Percentiles rank a stretch among this genome's conserved stretches.
These are phyloP conservation scores for Xylariomycetidae sp. DNA, from an alignment of 2,329 filamentous ascomycete genomes.

Conservation along the genomic window DNA sequence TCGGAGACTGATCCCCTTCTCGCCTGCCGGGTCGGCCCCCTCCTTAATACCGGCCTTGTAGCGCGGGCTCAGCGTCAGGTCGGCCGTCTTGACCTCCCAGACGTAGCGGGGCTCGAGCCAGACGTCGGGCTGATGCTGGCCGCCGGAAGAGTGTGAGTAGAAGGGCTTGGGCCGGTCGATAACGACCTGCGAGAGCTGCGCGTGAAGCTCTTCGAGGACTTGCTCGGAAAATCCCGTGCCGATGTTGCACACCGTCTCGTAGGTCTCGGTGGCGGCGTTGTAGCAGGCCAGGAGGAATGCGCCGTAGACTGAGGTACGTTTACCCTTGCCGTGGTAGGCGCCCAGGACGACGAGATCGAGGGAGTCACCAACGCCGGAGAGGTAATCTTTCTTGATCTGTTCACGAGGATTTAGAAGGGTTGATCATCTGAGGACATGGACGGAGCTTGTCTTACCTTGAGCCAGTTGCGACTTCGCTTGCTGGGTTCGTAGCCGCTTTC, in stretches of 20 bases:
- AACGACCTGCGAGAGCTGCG: slow-evolving; percentile 66
- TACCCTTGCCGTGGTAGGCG: slow-evolving; percentile 90
- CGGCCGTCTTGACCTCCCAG: slow-evolving; percentile 97
- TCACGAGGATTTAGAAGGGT: not conserved
- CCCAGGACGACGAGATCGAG: slow-evolving; percentile 94
- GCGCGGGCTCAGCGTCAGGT: slow-evolving; percentile 84
- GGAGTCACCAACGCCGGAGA: slow-evolving; percentile 88
- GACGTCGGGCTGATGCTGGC: slow-evolving; percentile 93
- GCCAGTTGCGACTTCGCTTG: slow-evolving; percentile 95
- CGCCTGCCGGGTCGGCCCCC: slow-evolving; percentile 65
- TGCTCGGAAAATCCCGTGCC: slow-evolving; percentile 95
- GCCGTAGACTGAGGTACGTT: slow-evolving; percentile 92
- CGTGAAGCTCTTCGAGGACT: slow-evolving; percentile 83
- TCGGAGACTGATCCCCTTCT: slow-evolving; percentile 78
- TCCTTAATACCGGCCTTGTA: slow-evolving; percentile 90
- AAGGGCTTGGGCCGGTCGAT: slow-evolving; percentile 94
- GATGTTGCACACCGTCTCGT: slow-evolving; percentile 97
- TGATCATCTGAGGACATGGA: not conserved
- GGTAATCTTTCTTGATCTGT: slow-evolving; percentile 96
- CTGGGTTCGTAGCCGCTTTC: slow-evolving; percentile 96
- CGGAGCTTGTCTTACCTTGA: slow-evolving; percentile 62
- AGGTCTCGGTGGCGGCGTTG: slow-evolving; percentile 72
- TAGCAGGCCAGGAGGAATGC: slow-evolving; percentile 95
- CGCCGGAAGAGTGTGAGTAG: slow-evolving; percentile 77
- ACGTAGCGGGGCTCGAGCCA: slow-evolving; percentile 96